These are phyloP conservation scores for Phaeotremella skinneri DNA, from an alignment of 768 basidiomycete genomes.

Conservation along the genomic window DNA sequence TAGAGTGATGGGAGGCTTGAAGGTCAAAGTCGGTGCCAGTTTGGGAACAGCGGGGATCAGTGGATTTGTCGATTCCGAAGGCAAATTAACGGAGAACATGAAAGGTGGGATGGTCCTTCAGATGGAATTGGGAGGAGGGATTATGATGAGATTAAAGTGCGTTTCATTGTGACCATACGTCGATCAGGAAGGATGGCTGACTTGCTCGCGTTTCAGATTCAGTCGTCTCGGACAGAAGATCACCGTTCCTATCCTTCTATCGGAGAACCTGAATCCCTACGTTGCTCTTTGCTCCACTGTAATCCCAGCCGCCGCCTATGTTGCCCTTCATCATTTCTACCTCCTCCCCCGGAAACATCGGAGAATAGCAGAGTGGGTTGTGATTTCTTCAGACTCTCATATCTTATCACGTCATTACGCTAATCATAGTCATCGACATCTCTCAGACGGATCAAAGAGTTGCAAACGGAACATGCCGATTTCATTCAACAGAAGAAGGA, in stretches of 20 bases:
- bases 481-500: constrained; percentile 63
- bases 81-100: constrained; percentile 48
- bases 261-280: constrained; percentile 45
- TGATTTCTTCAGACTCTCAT: constrained; percentile 55
- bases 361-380: constrained; percentile 41
- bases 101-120: constrained; percentile 44
- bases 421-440: constrained; percentile 6
- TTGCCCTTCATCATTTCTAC: constrained; percentile 50
- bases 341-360: constrained; percentile 48
- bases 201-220: constrained; percentile 28
- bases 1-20: constrained; percentile 46
- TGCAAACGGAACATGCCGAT: constrained; percentile 64
- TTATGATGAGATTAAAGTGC: constrained; percentile 46
- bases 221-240: constrained; percentile 52
- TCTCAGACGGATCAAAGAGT: constrained; percentile 64
- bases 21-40: constrained; percentile 41
- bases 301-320: constrained; percentile 48
- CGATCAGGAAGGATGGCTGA: not conserved
- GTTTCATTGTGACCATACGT: constrained; percentile 9
- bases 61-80: constrained; percentile 48
- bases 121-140: constrained; percentile 41
- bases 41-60: constrained; percentile 37
- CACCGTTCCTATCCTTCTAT: constrained; percentile 48
- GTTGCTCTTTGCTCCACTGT: constrained; percentile 47
- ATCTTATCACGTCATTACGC: constrained; percentile 20